These are phyloP conservation scores for Ustilaginoidea virens DNA, from an alignment of 2,329 filamentous ascomycete species.

Conservation along the genomic window DNA sequence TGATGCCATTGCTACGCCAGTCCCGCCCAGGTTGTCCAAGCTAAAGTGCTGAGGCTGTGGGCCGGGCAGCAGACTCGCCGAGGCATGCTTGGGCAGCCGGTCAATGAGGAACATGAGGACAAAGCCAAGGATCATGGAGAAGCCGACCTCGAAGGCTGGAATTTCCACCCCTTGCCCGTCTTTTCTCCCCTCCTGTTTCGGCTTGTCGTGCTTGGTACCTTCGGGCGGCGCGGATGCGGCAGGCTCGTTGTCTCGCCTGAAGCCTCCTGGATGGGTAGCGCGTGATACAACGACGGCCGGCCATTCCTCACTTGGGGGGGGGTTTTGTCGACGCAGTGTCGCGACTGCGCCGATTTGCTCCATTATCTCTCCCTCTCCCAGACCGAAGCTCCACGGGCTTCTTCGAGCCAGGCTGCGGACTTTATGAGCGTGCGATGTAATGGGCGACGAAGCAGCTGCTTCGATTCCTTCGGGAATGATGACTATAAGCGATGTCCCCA, in stretches of 20 bases:
- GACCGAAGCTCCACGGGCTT: constrained; percentile 14
- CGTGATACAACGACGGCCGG: constrained; percentile 2
- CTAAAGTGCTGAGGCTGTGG: constrained; percentile 73
- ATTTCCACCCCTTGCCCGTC: constrained; percentile 20
- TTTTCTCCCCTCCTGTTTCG: constrained; percentile 14
- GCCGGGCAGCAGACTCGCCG: constrained; percentile 45
- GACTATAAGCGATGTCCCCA: constrained; percentile 88
- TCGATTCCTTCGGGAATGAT: constrained; percentile 97
- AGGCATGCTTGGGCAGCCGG: constrained; percentile 59
- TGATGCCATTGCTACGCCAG: constrained; percentile 16
- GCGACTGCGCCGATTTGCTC: constrained; percentile 9
- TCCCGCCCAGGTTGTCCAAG: constrained; percentile 58
- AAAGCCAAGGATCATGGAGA: constrained; percentile 78
- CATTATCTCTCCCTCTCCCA: constrained; percentile 11
- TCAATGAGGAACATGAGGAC: constrained; percentile 96
- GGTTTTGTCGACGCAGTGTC: constrained; percentile 1
- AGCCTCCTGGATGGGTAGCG: too few relatives aligned
- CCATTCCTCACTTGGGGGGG: neutral
- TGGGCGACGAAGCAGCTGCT: constrained; percentile 53
- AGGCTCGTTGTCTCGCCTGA: neutral
- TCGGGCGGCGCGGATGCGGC: neutral
- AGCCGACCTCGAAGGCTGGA: constrained; percentile 66
- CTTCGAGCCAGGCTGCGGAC: constrained; percentile 16
- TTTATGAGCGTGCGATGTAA: constrained; percentile 22
- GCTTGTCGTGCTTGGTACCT: constrained; percentile 3